Percentiles rank a stretch among this genome's conserved stretches.
phyloP scores from a whole-genome alignment of 1,284 basidiomycete genomes.

The Ceratobasidium sp. region DNA sequence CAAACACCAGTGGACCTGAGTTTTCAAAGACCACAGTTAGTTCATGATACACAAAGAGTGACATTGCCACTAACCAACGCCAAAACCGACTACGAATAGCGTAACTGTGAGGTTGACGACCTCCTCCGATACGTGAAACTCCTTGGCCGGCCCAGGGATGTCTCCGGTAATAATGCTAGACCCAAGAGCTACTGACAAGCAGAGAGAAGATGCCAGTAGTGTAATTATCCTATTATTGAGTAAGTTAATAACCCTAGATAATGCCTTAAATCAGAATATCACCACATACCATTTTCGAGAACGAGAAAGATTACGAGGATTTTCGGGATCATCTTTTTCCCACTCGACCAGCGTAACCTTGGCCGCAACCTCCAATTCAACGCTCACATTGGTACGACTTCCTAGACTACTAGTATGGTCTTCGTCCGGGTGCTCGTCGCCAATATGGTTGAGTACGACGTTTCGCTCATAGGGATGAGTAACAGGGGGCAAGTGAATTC shows the following conservation, averaged over 20 bases:
- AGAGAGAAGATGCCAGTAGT: slow-evolving; percentile 18
- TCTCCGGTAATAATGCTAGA: slow-evolving; percentile 59
- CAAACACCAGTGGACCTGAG: slow-evolving; percentile 37
- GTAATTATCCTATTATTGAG: slow-evolving; percentile 19
- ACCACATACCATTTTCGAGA: slow-evolving; percentile 23
- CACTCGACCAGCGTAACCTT: slow-evolving; percentile 28
- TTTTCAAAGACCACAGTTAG: background rate
- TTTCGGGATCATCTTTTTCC: slow-evolving; percentile 35
- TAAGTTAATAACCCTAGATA: background rate
- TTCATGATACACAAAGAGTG: slow-evolving; percentile 54
- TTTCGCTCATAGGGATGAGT: slow-evolving; percentile 32
- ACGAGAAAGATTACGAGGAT: slow-evolving; percentile 27
- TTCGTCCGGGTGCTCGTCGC: slow-evolving; percentile 38
- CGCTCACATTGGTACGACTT: slow-evolving; percentile 7
- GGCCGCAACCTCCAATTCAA: background rate
- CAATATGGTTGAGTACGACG: slow-evolving; percentile 30
- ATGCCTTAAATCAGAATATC: background rate
- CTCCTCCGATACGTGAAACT: slow-evolving; percentile 55
- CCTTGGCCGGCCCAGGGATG: slow-evolving; percentile 51
- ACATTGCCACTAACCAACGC: slow-evolving; percentile 51
- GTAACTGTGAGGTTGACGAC: slow-evolving; percentile 56
- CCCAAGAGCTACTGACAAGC: slow-evolving; percentile 53
- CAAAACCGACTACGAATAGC: slow-evolving; percentile 60
- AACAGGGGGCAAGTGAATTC: slow-evolving; percentile 27
- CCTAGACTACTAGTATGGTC: slow-evolving; percentile 17